Base-by-base conservation (phyloP, 169 alveolate species). In the Plasmodium yoelii region DNA sequence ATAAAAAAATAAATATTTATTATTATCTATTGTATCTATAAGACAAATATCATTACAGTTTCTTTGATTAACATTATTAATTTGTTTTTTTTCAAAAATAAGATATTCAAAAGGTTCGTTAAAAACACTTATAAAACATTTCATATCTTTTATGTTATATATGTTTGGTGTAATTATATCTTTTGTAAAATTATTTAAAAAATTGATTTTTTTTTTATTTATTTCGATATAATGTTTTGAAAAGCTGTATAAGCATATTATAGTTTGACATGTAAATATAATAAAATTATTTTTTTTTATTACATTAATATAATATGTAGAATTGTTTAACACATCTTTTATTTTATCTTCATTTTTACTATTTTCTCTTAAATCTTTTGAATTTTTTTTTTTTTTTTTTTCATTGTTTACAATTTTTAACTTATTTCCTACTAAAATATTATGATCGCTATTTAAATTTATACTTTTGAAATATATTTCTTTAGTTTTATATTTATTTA, bases 201-300 rank as follows among this genome's bases (percentile, higher is more conserved):
- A 18, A 26, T 15, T n/a, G n/a, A 80, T 65, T 42, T 70, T 65
- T 19, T 67, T 51, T 59, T 22, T 44, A 26, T 65, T 67, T 18
- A 80, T 57, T 46, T 80, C 72, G 0, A 80, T 34, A n/a, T 39
- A 18, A 15, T 65, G 65, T 28, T 65, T 10, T 22, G n/a, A 19
- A 65, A 19, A n/a, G 26, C 71, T 15, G 26, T 80, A 80, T 10
- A 80, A 47, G 55, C 24, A 67, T 65, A 80, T 67, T 28, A 80
- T 1, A 18, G 90, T 80, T 19, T 80, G 82, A 44, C 90, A 80
- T 7, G 90, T 80, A 24, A 80, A 9, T 12, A 80, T 44, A 13
- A 80, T 67, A 19, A 7, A 70, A 8, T 28, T 39, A 19, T 64
- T 44, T 49, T 42, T 47, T 61, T 74, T 74, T 13, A 74, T 59